Evolutionary conservation across 257 asterid species (phyloP), one percentile per base, ranked within the genome.

Genomic region (Catharanthus roseus): DNA sequence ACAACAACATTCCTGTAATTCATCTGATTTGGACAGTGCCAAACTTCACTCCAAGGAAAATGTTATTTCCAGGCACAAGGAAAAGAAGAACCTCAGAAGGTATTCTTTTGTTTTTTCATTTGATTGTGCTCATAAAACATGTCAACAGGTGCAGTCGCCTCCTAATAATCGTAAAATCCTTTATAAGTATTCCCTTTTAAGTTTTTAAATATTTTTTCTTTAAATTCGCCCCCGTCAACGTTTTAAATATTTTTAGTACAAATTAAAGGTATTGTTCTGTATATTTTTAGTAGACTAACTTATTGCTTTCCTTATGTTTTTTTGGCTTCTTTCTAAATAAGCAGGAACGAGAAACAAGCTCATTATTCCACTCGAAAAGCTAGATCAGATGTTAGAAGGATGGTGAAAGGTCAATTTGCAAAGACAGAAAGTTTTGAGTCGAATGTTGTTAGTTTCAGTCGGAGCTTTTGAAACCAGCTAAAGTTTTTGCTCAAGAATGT

Each of bases 281-380:
- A n/a, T n/a, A n/a, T n/a, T n/a, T n/a, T n/a, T n/a, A n/a, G n/a
- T n/a, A n/a, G n/a, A n/a, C n/a, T n/a, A n/a, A n/a, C n/a, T n/a
- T n/a, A n/a, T n/a, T n/a, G n/a, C n/a, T n/a, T n/a, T n/a, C n/a
- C n/a, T n/a, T n/a, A n/a, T 38, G 42, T 38, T 38, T 38, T 38
- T 38, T 38, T 38, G n/a, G 3, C 42, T 38, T 38, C 8, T 38
- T 38, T 38, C 42, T 3, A 38, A 38, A 38, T 38, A 38, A 3
- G 65, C 41, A 90, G 96, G 86, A 75, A 71, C 55, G 93, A 78
- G 72, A 84, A 74, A 77, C 86, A 80, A 80, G 75, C 78, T 13
- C 74, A 65, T 42, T 65, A 67, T 64, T 69, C 82, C 5, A 56
- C 82, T 66, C 82, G 79, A 16, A 82, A 77, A 75, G 69, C 83